Evolutionary conservation across 2,329 filamentous ascomycete species (phyloP).

Genomic region (Penicillium corylophilum): DNA sequence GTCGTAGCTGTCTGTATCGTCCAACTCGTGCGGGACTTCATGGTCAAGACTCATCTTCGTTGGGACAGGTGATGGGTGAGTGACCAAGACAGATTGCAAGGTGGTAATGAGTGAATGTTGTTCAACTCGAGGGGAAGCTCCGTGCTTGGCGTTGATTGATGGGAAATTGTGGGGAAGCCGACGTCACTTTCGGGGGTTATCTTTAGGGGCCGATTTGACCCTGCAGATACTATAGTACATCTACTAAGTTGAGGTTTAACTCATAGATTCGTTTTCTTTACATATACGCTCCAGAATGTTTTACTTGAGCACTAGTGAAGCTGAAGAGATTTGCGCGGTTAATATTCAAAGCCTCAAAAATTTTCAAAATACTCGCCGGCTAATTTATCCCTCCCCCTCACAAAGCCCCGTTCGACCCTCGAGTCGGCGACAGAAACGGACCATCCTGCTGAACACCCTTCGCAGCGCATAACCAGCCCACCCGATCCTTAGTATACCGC

Average conservation of each 20-base stretch:
- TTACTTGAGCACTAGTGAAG: too few relatives aligned
- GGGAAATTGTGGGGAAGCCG: background rate
- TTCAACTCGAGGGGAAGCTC: background rate
- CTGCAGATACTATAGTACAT: too few relatives aligned
- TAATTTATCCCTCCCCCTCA: background rate
- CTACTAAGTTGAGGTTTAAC: too few relatives aligned
- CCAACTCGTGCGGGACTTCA: background rate
- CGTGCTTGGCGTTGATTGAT: background rate
- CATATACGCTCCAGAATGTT: too few relatives aligned
- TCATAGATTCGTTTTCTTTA: too few relatives aligned
- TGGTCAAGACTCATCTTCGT: conserved; percentile 3
- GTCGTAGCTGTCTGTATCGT: conserved; percentile 1
- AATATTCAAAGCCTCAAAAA: too few relatives aligned
- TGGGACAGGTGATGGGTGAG: background rate
- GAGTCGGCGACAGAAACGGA: background rate
- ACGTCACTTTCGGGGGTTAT: background rate
- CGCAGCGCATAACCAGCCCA: conserved; percentile 47
- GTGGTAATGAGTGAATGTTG: background rate
- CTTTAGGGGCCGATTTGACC: background rate
- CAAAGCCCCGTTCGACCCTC: background rate
- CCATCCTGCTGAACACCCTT: conserved; percentile 37
- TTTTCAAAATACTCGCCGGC: too few relatives aligned
- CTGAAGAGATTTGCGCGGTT: too few relatives aligned
- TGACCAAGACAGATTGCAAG: background rate
- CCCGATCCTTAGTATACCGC: conserved; percentile 53